Base-by-base conservation (phyloP, 768 basidiomycete genomes). In the Cyathus striatus region DNA sequence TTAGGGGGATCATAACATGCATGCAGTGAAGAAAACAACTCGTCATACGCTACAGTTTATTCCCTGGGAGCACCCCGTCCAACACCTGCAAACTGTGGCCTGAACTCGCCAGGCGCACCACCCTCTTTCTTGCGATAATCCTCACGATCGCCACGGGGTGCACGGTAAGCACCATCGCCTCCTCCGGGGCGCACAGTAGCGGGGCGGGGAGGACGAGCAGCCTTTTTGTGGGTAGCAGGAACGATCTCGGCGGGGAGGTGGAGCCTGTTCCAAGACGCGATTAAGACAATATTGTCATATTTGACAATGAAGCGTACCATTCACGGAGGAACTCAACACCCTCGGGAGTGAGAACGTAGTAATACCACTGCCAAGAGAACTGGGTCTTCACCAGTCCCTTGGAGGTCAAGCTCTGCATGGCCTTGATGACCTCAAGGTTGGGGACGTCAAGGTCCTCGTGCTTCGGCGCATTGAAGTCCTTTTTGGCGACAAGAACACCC, bases 351-450 rank as follows among this genome's bases (percentile, higher is more conserved):
- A 99, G 78, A 59, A 82, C 79, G 72, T 98, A 99, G 74, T 98
- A 99, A 72, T 96, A 99, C 78, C 83, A 96, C 62, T 97, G 93
- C 96, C 96, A 99, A 38, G 88, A 92, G 78, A 98, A 98, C 63
- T 92, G 95, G 54, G 96, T 99, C 82, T 97, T 97, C 73, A 98
- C 92, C 66, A 75, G 83, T 44, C 95, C 94, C 62, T 66, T 75
- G 33, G 79, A 82, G 51, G 76, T 83, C 53, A 83, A 65, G 65
- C 79, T 81, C 55, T 82, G 81, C 60, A 81, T 68, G 39, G 79
- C 79, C 68, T 83, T 83, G 68, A 83, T 82, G 48, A 82, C 81
- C 51, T 83, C 68, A 41, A 83, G 76, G 55, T 83, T 83, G 42
- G 80, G 79, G 38, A 82, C 79, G 40, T 82, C 79, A 47, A 83